Conservation (phyloP, 2,329 filamentous ascomycete species). For the Claviceps sorghi region DNA sequence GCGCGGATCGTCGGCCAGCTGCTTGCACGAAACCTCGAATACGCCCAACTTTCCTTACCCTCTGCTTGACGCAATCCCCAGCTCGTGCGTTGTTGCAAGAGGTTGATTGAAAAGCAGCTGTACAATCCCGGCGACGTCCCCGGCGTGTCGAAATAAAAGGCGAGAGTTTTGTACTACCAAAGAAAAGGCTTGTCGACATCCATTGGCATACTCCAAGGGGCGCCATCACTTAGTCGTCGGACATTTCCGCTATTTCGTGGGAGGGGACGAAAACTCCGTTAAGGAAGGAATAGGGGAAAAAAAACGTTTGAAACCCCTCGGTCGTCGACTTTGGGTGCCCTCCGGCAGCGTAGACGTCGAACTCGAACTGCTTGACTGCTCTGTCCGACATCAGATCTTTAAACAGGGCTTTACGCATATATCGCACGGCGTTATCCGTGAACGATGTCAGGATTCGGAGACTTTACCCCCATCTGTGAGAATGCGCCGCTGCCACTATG, state of each 20-base stretch:
- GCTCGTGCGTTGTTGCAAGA: neutral
- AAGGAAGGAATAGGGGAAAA: too few relatives aligned
- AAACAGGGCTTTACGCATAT: slow-evolving; percentile 8
- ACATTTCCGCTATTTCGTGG: neutral
- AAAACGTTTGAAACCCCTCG: neutral
- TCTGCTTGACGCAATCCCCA: neutral
- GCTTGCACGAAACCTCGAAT: neutral
- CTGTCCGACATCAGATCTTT: neutral
- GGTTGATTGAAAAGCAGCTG: neutral
- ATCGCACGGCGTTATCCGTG: neutral
- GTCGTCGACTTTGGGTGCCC: neutral
- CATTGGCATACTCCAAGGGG: neutral
- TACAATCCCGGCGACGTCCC: neutral
- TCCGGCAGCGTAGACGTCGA: neutral
- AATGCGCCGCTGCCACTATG: slow-evolving; percentile 79
- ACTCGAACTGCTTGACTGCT: neutral
- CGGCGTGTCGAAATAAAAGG: neutral
- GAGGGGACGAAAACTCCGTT: neutral
- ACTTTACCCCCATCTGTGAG: slow-evolving; percentile 76
- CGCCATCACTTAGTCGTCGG: neutral
- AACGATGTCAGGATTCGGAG: slow-evolving; percentile 68
- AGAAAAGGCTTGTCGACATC: neutral
- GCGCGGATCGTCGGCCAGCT: neutral
- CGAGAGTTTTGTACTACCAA: neutral
- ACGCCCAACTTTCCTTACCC: neutral